These are phyloP conservation scores for Glycyrrhiza uralensis DNA, from an alignment of 306 rosid species.

Conservation along the genomic window DNA sequence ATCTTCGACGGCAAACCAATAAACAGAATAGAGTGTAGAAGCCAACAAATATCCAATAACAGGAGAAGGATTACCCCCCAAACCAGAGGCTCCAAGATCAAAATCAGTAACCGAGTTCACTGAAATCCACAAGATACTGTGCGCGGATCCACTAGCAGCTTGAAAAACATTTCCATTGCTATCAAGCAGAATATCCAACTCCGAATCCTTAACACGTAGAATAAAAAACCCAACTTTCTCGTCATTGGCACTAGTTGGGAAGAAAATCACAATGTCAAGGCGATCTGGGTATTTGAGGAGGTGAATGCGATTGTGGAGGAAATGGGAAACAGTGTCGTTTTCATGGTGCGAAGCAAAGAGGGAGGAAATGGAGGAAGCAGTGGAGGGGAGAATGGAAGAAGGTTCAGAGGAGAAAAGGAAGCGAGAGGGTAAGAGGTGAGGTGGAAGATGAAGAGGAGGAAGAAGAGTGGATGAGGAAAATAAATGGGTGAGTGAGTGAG, in stretches of 20 bases:
- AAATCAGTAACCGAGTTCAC: conserved; percentile 33
- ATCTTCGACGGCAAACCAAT: conserved; percentile 61
- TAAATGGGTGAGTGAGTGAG: conserved; percentile 27
- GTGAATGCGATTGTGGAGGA: conserved; percentile 42
- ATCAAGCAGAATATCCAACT: conserved; percentile 12
- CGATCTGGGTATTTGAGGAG: conserved; percentile 34
- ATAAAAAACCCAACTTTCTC: conserved; percentile 49
- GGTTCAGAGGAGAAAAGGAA: conserved; percentile 39
- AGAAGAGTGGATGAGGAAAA: conserved; percentile 43
- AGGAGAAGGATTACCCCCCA: conserved; percentile 7
- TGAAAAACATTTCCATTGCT: conserved; percentile 20
- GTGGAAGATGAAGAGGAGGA: conserved; percentile 40
- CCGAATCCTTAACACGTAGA: conserved; percentile 10
- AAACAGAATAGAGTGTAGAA: conserved; percentile 46
- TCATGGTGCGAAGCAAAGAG: no score
- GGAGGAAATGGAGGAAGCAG: no score
- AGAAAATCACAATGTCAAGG: conserved; percentile 38
- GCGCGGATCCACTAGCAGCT: conserved; percentile 11
- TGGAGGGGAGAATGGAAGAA: conserved; percentile 51
- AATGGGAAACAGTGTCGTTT: conserved; percentile 15
- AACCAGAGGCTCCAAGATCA: neutral
- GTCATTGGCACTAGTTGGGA: conserved; percentile 53
- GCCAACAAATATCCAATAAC: conserved; percentile 54
- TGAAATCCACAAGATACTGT: conserved; percentile 39
- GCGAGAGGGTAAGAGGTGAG: conserved; percentile 32